A percentile compares a stretch with the other conserved stretches of the same genome.
Conservation (phyloP, 202 grass and related monocot species). For the Schoenoplectus triqueter region DNA sequence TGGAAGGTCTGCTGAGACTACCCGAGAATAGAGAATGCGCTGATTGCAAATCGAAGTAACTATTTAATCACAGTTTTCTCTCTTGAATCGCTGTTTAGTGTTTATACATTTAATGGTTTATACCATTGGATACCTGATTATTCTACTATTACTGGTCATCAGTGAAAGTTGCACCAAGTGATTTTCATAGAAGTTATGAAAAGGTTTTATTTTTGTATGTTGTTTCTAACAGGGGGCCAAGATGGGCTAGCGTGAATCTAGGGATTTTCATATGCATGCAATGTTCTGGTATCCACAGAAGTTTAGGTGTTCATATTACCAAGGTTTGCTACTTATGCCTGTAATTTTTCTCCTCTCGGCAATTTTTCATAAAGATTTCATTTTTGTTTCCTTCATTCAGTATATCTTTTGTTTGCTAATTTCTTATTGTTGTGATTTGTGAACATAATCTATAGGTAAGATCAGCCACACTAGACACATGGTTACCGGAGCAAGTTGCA, state of each 20-base stretch:
- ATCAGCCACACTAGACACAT: slow-evolving; percentile 96
- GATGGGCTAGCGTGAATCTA: slow-evolving; percentile 98
- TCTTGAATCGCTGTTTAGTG: not conserved
- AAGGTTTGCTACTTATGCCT: slow-evolving; percentile 63
- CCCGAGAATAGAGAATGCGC: slow-evolving; percentile 94
- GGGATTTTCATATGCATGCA: slow-evolving; percentile 99
- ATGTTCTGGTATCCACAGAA: slow-evolving; percentile 98
- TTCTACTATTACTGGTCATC: not conserved
- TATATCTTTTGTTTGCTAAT: slow-evolving; percentile 2
- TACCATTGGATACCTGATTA: not conserved
- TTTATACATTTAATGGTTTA: not conserved
- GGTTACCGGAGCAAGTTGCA: slow-evolving; percentile 96
- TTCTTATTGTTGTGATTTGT: not conserved
- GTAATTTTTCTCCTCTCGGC: slow-evolving; percentile 1
- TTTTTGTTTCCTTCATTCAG: slow-evolving; percentile 16
- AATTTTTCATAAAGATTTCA: not conserved
- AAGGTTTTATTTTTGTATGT: slow-evolving; percentile 23
- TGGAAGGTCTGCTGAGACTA: slow-evolving; percentile 75
- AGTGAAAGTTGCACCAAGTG: not conserved
- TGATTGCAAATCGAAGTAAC: slow-evolving; percentile 97
- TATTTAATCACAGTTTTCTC: slow-evolving; percentile 31
- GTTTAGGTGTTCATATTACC: slow-evolving; percentile 97
- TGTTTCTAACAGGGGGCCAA: slow-evolving; percentile 63
- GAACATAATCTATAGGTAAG: slow-evolving; percentile 62
- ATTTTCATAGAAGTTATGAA: not conserved